Conservation (phyloP, 176 grass and related monocot genomes). For the Poa pratensis region DNA sequence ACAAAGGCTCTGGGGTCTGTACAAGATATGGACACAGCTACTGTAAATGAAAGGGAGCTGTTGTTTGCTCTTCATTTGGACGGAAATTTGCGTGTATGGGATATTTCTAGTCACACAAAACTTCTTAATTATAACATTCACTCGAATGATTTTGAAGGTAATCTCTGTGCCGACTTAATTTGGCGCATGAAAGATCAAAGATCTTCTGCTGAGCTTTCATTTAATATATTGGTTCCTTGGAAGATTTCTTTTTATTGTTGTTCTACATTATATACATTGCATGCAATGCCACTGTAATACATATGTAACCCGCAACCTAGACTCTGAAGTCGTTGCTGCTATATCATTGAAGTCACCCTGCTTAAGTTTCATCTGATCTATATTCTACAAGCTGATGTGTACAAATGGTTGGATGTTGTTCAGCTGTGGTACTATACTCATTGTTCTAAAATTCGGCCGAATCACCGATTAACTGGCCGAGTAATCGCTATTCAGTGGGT, state of each 20-base stretch:
- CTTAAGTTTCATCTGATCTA: conserved; percentile 14
- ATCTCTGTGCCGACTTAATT: conserved; percentile 46
- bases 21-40: conserved; percentile 78
- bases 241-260: conserved; percentile 4
- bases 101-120: conserved; percentile 68
- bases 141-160: conserved; percentile 71
- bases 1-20: conserved; percentile 74
- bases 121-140: conserved; percentile 66
- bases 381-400: conserved; percentile 3
- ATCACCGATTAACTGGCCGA: too few species aligned
- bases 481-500: too few species aligned
- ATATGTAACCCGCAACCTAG: background rate
- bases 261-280: conserved; percentile 14
- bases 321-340: conserved; percentile 25
- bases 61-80: conserved; percentile 87
- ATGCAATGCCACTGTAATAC: conserved; percentile 26
- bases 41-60: conserved; percentile 67
- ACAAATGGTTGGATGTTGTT: background rate
- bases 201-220: background rate
- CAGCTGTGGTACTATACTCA: background rate
- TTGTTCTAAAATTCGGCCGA: too few species aligned
- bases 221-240: conserved; percentile 29
- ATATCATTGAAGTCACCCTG: conserved; percentile 22
- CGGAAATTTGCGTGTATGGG: conserved; percentile 85
- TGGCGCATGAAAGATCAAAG: conserved; percentile 26